These are phyloP conservation scores for Letharia columbiana DNA, from an alignment of 495 filamentous ascomycete species.

Conservation along the genomic window DNA sequence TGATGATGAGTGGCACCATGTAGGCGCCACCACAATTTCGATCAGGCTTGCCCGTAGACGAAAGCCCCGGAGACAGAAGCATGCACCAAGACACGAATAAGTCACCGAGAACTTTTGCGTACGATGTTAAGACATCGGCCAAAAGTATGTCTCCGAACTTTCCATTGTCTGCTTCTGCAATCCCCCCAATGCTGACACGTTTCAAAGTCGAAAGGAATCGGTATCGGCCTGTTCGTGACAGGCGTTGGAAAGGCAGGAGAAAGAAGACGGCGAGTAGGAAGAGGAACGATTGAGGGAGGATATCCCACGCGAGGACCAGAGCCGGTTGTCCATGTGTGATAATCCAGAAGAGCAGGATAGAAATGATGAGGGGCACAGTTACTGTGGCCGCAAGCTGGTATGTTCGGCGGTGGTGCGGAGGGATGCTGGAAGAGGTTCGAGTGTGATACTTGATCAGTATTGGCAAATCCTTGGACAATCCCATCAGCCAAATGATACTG, in stretches of 20 bases:
- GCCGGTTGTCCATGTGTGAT: slow-evolving; percentile 59
- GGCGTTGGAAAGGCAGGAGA: slow-evolving; percentile 59
- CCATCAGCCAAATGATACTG: slow-evolving; percentile 20
- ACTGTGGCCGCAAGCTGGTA: slow-evolving; percentile 76
- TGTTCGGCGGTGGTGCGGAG: slow-evolving; percentile 65
- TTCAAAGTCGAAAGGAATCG: slow-evolving; percentile 64
- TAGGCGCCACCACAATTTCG: slow-evolving; percentile 68
- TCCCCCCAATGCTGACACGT: slow-evolving; percentile 65
- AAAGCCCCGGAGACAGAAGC: slow-evolving; percentile 61
- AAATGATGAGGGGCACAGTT: slow-evolving; percentile 57
- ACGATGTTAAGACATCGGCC: slow-evolving; percentile 91
- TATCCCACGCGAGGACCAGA: slow-evolving; percentile 63
- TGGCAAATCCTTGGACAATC: slow-evolving; percentile 55
- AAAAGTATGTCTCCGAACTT: slow-evolving; percentile 88
- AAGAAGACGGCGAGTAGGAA: slow-evolving; percentile 59
- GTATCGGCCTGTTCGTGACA: slow-evolving; percentile 63
- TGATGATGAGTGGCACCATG: slow-evolving; percentile 70
- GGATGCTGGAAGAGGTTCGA: slow-evolving; percentile 53
- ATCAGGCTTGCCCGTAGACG: slow-evolving; percentile 71
- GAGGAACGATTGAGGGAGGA: slow-evolving; percentile 74
- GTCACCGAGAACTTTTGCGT: slow-evolving; percentile 84
- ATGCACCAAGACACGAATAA: slow-evolving; percentile 84
- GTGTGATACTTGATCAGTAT: slow-evolving; percentile 69
- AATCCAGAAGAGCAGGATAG: slow-evolving; percentile 72
- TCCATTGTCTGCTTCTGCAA: slow-evolving; percentile 72